phyloP scores from a whole-genome alignment of 805 yeast species.

The Candida ortonii region DNA sequence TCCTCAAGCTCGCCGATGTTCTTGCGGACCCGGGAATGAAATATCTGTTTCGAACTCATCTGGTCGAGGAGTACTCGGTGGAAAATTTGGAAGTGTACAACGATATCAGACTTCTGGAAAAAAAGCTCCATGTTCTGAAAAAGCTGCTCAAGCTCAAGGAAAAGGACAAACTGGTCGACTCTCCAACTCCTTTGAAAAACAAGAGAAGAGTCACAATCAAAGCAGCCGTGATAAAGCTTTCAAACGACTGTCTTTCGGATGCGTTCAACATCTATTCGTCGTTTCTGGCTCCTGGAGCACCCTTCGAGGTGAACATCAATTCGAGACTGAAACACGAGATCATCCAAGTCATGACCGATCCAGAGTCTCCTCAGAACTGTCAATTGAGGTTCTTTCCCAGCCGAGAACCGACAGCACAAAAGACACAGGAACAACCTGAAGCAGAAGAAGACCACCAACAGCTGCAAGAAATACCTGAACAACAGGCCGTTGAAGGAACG shows the following conservation, averaged over 20 bases:
- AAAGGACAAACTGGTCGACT: conserved; percentile 19
- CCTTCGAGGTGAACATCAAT: conserved; percentile 68
- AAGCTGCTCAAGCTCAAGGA: conserved; percentile 36
- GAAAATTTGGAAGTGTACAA: conserved; percentile 76
- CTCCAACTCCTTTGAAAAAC: conserved; percentile 14
- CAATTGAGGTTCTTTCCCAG: conserved; percentile 1
- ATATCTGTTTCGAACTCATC: conserved; percentile 61
- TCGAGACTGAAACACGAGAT: conserved; percentile 23
- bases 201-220: conserved; percentile 33
- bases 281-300: conserved; percentile 63
- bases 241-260: conserved; percentile 55
- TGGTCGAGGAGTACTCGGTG: conserved; percentile 61
- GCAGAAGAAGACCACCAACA: neutral
- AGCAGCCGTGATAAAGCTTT: conserved; percentile 39
- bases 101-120: conserved; percentile 53
- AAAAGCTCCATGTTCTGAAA: conserved; percentile 42
- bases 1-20: conserved; percentile 37
- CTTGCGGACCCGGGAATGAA: conserved; percentile 74
- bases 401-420: too few species aligned
- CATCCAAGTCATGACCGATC: conserved; percentile 15
- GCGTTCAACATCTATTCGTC: conserved; percentile 66
- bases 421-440: too few species aligned
- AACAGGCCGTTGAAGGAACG: conserved; percentile 5
- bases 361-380: conserved; percentile 3
- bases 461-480: neutral